Percentiles rank a stretch among this genome's conserved stretches.
Conservation (phyloP, 352 stramenopile species). For the Globisporangium canariense region DNA sequence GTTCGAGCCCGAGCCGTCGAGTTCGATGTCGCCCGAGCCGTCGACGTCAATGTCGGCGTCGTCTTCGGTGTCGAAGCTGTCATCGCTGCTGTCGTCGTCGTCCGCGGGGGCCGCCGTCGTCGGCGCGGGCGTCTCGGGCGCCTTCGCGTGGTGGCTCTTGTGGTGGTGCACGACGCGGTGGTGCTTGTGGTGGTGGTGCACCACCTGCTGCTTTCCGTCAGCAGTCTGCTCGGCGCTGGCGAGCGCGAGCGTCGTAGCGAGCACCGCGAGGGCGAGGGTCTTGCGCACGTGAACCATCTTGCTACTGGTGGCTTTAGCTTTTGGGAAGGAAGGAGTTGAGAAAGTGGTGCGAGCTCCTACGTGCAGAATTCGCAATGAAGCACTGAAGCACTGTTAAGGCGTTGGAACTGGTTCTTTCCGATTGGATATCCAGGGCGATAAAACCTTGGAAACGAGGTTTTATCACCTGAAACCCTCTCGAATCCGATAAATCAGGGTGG, state of each 20-base stretch:
- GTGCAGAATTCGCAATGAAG: conserved; percentile 15
- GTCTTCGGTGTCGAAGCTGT: conserved; percentile 3
- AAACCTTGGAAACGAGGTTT: conserved; percentile 15
- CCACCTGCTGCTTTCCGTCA: conserved; percentile 7
- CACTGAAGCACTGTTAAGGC: neutral
- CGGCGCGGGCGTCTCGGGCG: neutral
- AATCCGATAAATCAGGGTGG: conserved; percentile 18
- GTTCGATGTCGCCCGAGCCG: conserved; percentile 25
- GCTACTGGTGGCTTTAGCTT: neutral
- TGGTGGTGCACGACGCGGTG: conserved; percentile 14
- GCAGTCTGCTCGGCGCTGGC: conserved; percentile 5
- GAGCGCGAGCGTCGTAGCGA: conserved; percentile 17
- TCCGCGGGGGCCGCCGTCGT: conserved; percentile 10
- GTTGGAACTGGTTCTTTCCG: conserved; percentile 5
- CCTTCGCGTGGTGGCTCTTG: conserved; percentile 3
- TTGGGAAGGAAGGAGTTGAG: neutral
- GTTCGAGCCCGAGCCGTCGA: conserved; percentile 23
- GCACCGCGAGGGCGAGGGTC: conserved; percentile 18
- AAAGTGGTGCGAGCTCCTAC: neutral
- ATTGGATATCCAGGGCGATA: conserved; percentile 1
- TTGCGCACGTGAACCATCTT: conserved; percentile 21
- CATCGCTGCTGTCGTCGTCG: conserved; percentile 19
- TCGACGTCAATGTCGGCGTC: conserved; percentile 28
- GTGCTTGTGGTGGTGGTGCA: conserved; percentile 11
- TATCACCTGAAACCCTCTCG: conserved; percentile 3